Evolutionary conservation across 371 early-diverging fungal genomes (phyloP).

Genomic region (Mucor circinelloides): DNA sequence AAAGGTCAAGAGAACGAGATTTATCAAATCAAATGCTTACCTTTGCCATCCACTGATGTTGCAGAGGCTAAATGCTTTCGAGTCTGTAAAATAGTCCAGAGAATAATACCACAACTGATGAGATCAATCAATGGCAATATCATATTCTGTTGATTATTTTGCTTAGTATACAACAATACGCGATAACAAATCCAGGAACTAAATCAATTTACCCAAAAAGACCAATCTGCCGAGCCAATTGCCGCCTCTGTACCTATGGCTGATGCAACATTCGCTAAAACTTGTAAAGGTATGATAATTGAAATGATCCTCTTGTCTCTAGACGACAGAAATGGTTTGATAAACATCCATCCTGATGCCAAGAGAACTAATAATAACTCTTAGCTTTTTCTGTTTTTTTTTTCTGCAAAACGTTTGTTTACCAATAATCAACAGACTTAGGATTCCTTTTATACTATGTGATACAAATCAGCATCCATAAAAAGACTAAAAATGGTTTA

Average conservation of each 20-base stretch:
- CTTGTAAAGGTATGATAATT: constrained; percentile 59
- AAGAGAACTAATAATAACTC: constrained; percentile 35
- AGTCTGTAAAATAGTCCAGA: constrained; percentile 61
- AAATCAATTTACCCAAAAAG: constrained; percentile 48
- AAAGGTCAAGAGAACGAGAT: not conserved
- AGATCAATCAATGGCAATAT: constrained; percentile 55
- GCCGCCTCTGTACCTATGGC: constrained; percentile 55
- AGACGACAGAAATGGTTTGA: constrained; percentile 57
- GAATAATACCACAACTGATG: constrained; percentile 49
- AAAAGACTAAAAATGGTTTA: not conserved
- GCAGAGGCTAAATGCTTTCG: constrained; percentile 51
- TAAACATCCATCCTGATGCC: constrained; percentile 67
- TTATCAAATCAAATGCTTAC: constrained; percentile 16
- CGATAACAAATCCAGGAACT: not conserved
- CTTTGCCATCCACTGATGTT: constrained; percentile 56
- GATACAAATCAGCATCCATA: not conserved
- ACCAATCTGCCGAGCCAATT: constrained; percentile 54
- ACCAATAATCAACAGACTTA: constrained; percentile 61
- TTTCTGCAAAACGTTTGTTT: constrained; percentile 1
- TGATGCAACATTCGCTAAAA: constrained; percentile 54
- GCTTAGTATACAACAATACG: not conserved
- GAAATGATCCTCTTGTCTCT: constrained; percentile 60
- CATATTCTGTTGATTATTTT: constrained; percentile 32
- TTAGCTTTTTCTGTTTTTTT: not conserved
- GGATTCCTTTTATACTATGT: constrained; percentile 51